A percentile compares a stretch with the other conserved stretches of the same genome.
phyloP scores from a whole-genome alignment of 202 grass and related monocot species.

The Saccharum hybrid region DNA sequence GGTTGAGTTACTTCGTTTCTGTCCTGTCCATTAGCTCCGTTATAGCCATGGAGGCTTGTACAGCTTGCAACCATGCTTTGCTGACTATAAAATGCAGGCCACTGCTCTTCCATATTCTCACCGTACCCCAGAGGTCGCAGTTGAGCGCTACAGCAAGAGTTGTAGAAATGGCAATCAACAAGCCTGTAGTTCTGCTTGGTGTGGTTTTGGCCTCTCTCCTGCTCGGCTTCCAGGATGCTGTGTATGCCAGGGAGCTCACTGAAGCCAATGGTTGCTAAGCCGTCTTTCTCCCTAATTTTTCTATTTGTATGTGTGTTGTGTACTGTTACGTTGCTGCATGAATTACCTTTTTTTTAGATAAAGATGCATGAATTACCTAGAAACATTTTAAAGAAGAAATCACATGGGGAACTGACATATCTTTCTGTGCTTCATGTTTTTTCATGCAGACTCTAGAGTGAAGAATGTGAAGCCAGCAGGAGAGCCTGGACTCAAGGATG shows the following conservation, averaged over 20 bases:
- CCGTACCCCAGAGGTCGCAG: not conserved
- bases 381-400: not conserved
- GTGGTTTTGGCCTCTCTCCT: constrained; percentile 44
- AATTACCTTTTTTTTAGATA: not conserved
- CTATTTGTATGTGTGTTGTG: not conserved
- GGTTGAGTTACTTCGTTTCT: not conserved
- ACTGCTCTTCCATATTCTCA: not conserved
- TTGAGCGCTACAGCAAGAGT: not conserved
- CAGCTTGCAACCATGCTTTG: not conserved
- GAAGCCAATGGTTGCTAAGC: constrained; percentile 37
- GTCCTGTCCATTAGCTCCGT: not conserved
- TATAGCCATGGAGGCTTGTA: not conserved
- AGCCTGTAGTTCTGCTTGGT: constrained; percentile 35
- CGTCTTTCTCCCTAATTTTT: not conserved
- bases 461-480: constrained; percentile 28
- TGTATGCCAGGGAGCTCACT: constrained; percentile 43
- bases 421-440: not conserved
- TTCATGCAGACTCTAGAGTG: constrained; percentile 11
- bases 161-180: constrained; percentile 28
- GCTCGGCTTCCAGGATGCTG: not conserved
- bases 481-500: constrained; percentile 3
- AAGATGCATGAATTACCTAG: not conserved
- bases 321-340: not conserved
- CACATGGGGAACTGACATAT: not conserved
- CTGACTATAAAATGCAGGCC: not conserved